A percentile compares a stretch with the other conserved stretches of the same genome.
These are phyloP conservation scores for Podochytrium sp. DNA, from an alignment of 192 early-diverging fungal species.

Conservation along the genomic window DNA sequence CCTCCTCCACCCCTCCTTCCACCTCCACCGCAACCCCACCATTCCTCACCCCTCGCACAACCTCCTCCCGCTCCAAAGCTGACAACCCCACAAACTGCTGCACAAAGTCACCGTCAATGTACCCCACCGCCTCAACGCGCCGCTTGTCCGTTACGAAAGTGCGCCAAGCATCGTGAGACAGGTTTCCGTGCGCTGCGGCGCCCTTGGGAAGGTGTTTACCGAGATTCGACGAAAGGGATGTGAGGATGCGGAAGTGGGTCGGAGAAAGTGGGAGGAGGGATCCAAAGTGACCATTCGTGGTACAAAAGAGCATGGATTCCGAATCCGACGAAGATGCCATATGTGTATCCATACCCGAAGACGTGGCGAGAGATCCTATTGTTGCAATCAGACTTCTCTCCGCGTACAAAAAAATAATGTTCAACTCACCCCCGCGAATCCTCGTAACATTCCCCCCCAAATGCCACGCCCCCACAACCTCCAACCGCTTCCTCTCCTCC, in stretches of 20 bases:
- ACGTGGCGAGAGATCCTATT: constrained; percentile 78
- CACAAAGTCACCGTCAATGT: constrained; percentile 93
- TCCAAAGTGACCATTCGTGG: constrained; percentile 81
- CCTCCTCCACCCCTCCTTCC: constrained; percentile 22
- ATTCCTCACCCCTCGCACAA: constrained; percentile 36
- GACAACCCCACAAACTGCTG: constrained; percentile 79
- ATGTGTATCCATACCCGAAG: constrained; percentile 31
- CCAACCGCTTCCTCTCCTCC: constrained; percentile 56
- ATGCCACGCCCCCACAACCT: constrained; percentile 70
- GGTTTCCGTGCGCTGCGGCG: constrained; percentile 61
- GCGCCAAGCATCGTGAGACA: constrained; percentile 71
- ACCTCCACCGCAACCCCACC: constrained; percentile 33
- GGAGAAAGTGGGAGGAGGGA: constrained; percentile 70
- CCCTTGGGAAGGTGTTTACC: constrained; percentile 52
- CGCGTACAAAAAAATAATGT: too few species aligned
- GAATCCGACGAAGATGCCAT: constrained; percentile 11
- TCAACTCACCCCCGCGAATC: constrained; percentile 68
- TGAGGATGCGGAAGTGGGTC: constrained; percentile 58
- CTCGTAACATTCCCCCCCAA: constrained; percentile 83
- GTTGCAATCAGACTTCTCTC: too few species aligned
- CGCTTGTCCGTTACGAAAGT: constrained; percentile 60
- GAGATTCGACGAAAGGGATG: constrained; percentile 71
- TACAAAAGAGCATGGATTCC: constrained; percentile 71
- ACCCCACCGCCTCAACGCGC: constrained; percentile 49
- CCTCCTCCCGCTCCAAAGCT: constrained; percentile 28